Conservation (phyloP, 140 eudicot species). For the Stevia rebaudiana region DNA sequence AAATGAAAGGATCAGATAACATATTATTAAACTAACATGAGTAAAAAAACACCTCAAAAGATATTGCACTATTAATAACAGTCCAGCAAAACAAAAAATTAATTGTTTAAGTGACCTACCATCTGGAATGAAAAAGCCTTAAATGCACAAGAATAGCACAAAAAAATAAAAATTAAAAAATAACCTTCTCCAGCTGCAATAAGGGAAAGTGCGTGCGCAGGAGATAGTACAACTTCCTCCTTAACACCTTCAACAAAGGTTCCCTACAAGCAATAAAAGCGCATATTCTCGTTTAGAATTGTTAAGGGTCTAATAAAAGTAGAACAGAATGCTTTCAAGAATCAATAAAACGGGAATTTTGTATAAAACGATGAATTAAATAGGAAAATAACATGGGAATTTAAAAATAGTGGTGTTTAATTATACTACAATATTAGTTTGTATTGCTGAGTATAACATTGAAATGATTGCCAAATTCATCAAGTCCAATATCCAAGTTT, state of each 20-base stretch:
- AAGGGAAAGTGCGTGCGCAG: constrained; percentile 97
- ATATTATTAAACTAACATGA: too few relatives aligned
- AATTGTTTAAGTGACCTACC: constrained; percentile 1
- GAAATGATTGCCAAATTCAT: neutral
- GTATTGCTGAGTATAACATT: neutral
- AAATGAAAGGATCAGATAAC: too few relatives aligned
- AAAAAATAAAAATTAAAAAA: too few relatives aligned
- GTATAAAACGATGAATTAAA: neutral
- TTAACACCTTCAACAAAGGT: constrained; percentile 95
- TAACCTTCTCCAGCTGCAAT: constrained; percentile 99
- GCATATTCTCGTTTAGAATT: constrained; percentile 13
- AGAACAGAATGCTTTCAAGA: constrained; percentile 13
- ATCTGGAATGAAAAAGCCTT: constrained; percentile 1
- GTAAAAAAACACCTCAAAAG: too few relatives aligned
- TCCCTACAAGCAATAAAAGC: constrained; percentile 50
- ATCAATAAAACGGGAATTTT: constrained; percentile 1
- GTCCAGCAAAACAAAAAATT: neutral
- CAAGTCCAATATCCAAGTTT: constrained; percentile 3
- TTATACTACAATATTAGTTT: neutral
- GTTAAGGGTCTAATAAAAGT: neutral
- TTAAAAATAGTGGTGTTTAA: neutral
- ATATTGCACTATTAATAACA: too few relatives aligned
- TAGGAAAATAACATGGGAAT: constrained; percentile 6
- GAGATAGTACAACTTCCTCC: constrained; percentile 96
- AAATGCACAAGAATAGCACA: constrained; percentile 8